These are phyloP conservation scores for Copromyces sp. DNA, from an alignment of 495 filamentous ascomycete genomes.

Conservation along the genomic window DNA sequence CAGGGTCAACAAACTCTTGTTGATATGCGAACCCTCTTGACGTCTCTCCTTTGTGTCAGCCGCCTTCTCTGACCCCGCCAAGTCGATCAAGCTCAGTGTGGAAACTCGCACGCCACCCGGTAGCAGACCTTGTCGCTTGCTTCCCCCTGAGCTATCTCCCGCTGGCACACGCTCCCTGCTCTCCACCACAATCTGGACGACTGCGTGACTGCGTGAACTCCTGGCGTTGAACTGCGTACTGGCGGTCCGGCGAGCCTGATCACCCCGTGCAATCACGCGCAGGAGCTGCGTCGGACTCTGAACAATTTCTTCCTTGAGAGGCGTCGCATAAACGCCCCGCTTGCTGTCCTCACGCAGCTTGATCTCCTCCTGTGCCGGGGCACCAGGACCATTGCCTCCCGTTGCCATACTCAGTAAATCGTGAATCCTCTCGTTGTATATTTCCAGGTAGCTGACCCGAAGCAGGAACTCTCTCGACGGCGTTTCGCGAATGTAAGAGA, in stretches of 20 bases:
- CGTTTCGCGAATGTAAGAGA: constrained; percentile 96
- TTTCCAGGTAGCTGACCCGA: constrained; percentile 95
- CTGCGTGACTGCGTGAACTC: constrained; percentile 93
- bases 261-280: constrained; percentile 88
- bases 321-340: constrained; percentile 90
- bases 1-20: constrained; percentile 90
- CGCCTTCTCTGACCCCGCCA: constrained; percentile 91
- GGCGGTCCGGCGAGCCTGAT: constrained; percentile 77
- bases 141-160: constrained; percentile 31
- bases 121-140: constrained; percentile 63
- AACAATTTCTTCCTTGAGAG: constrained; percentile 95
- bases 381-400: constrained; percentile 31
- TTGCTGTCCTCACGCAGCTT: constrained; percentile 94
- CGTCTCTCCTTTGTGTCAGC: constrained; percentile 91
- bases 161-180: constrained; percentile 73
- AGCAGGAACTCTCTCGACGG: constrained; percentile 89
- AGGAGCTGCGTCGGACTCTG: constrained; percentile 94
- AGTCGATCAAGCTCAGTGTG: constrained; percentile 88
- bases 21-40: constrained; percentile 95
- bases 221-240: constrained; percentile 95
- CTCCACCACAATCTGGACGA: constrained; percentile 97
- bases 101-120: constrained; percentile 93
- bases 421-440: constrained; percentile 97
- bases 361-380: constrained; percentile 68
- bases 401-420: constrained; percentile 73